Conservation (phyloP, 805 yeast genomes). For the Yarrowia yakushimensis region DNA sequence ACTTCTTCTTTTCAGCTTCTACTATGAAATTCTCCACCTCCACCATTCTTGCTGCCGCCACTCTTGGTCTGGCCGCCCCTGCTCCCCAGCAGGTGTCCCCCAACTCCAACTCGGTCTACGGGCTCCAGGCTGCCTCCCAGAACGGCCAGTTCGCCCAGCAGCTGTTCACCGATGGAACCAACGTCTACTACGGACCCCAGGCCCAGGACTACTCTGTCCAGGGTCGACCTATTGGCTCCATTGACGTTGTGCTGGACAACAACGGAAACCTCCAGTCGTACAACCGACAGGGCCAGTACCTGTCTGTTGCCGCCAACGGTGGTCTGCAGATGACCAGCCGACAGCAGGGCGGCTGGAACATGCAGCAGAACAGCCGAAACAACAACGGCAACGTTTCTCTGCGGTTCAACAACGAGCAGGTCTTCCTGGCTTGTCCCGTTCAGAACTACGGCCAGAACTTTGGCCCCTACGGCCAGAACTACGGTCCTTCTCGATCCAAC, state of each 20-base stretch:
- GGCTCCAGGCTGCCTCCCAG: constrained; percentile 21
- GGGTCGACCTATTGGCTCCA: not conserved
- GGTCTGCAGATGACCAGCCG: constrained; percentile 4
- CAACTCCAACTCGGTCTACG: not conserved
- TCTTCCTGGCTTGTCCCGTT: constrained; percentile 7
- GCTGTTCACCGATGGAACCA: constrained; percentile 13
- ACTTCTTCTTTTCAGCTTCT: not conserved
- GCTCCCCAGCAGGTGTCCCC: not conserved
- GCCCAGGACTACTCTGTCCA: not conserved
- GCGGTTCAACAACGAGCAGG: not conserved
- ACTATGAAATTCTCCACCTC: constrained; percentile 5
- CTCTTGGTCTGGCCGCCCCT: not conserved
- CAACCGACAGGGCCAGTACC: not conserved
- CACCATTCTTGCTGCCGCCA: not conserved
- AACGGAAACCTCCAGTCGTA: not conserved
- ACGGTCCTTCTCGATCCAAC: not conserved
- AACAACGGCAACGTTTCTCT: not conserved
- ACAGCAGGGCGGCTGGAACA: not conserved
- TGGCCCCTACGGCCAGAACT: too few species aligned
- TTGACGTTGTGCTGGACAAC: not conserved
- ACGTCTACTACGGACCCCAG: constrained; percentile 8
- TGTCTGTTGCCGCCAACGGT: not conserved
- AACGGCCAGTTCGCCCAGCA: not conserved
- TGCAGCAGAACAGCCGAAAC: not conserved
- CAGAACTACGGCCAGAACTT: too few species aligned